Evolutionary conservation across 495 filamentous ascomycete species (phyloP).

Genomic region (Daldinia bambusicola): DNA sequence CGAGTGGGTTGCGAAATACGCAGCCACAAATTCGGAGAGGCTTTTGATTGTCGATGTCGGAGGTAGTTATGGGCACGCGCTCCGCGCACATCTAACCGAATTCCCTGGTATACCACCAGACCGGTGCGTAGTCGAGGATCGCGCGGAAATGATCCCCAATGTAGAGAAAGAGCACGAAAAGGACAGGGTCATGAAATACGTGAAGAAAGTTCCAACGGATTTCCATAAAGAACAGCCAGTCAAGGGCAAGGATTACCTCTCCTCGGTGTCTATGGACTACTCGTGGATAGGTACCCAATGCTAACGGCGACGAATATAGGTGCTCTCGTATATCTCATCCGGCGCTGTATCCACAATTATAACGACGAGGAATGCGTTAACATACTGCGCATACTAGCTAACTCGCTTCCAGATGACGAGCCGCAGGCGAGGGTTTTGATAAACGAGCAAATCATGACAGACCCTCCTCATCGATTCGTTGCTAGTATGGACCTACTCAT

Average conservation of each 20-base stretch:
- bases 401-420: conserved; percentile 28
- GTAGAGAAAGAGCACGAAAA: conserved; percentile 15
- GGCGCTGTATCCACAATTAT: conserved; percentile 52
- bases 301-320: conserved; percentile 25
- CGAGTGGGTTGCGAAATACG: conserved; percentile 30
- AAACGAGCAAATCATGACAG: conserved; percentile 50
- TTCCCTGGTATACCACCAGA: conserved; percentile 38
- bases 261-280: no score
- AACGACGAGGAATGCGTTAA: conserved; percentile 47
- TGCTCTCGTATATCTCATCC: conserved; percentile 51
- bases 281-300: neutral
- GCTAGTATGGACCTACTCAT: conserved; percentile 41
- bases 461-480: conserved; percentile 32
- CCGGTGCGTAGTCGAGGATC: conserved; percentile 50
- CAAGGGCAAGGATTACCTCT: conserved; percentile 30
- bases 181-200: conserved; percentile 40
- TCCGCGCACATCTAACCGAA: conserved; percentile 39
- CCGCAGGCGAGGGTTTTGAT: conserved; percentile 45
- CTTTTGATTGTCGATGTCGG: conserved; percentile 51
- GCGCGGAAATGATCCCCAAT: conserved; percentile 41
- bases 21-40: conserved; percentile 16
- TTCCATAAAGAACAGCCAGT: conserved; percentile 49
- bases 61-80: conserved; percentile 49
- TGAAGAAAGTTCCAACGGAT: conserved; percentile 43
- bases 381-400: conserved; percentile 44